Evolutionary conservation across 2,329 filamentous ascomycete genomes (phyloP).

Genomic region (Cladophialophora bantiana): DNA sequence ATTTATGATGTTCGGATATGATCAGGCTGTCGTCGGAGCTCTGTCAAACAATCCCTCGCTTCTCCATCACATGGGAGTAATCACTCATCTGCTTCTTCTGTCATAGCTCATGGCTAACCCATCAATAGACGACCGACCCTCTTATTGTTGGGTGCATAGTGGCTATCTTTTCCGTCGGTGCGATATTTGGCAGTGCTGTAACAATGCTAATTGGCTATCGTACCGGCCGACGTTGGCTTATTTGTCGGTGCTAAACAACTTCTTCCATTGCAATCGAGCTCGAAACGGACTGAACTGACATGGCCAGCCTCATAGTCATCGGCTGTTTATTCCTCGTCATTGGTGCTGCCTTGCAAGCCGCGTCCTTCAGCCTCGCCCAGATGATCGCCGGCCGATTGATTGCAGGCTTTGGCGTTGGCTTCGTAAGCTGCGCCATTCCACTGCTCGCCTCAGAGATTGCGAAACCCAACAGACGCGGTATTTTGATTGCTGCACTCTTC

Average conservation of each 20-base stretch:
- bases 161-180: slow-evolving; percentile 7
- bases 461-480: slow-evolving; percentile 4
- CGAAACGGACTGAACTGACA: not conserved
- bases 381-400: slow-evolving; percentile 56
- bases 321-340: slow-evolving; percentile 52
- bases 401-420: slow-evolving; percentile 59
- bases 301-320: slow-evolving; percentile 45
- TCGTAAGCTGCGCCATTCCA: slow-evolving; percentile 57
- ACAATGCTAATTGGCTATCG: slow-evolving; percentile 1
- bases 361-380: slow-evolving; percentile 50
- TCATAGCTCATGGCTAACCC: not conserved
- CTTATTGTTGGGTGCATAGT: slow-evolving; percentile 10
- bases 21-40: slow-evolving; percentile 10
- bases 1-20: slow-evolving; percentile 14
- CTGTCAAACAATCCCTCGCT: not conserved
- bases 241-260: not conserved
- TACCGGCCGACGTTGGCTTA: slow-evolving; percentile 10
- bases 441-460: slow-evolving; percentile 3
- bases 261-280: too few relatives aligned
- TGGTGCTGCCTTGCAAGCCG: slow-evolving; percentile 49
- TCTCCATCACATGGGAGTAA: slow-evolving; percentile 9
- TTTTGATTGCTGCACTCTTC: slow-evolving; percentile 5
- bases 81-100: not conserved
- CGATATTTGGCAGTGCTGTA: slow-evolving; percentile 8
- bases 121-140: slow-evolving; percentile 13